Conservation (phyloP, 176 grass and related monocot genomes). For the Oryza officinalis region DNA sequence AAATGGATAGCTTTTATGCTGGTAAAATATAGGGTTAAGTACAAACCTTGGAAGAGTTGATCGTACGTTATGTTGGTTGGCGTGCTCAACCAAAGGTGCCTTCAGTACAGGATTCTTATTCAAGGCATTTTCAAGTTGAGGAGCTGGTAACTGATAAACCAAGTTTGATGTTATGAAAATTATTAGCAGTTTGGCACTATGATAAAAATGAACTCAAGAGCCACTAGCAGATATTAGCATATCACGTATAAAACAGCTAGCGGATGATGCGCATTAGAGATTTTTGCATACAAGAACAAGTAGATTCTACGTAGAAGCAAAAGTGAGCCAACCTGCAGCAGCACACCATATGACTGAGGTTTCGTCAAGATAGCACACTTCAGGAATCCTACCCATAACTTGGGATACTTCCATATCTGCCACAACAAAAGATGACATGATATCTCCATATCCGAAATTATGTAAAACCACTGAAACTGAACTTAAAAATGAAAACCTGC, state of each 20-base stretch:
- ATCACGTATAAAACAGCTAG: background rate
- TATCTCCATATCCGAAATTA: conserved; percentile 22
- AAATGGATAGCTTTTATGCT: background rate
- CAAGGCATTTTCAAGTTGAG: conserved; percentile 91
- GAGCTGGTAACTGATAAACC: conserved; percentile 76
- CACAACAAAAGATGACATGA: conserved; percentile 19
- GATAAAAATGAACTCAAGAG: background rate
- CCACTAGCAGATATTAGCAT: background rate
- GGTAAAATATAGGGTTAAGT: background rate
- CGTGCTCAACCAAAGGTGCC: conserved; percentile 81
- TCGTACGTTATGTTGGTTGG: conserved; percentile 73
- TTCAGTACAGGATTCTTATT: conserved; percentile 75
- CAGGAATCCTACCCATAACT: conserved; percentile 95
- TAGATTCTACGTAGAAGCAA: conserved; percentile 1
- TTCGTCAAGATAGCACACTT: conserved; percentile 88
- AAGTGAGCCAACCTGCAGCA: conserved; percentile 71
- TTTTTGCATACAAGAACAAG: conserved; percentile 29
- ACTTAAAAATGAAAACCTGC: conserved; percentile 52
- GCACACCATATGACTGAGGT: conserved; percentile 85
- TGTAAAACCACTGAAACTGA: background rate
- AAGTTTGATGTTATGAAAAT: conserved; percentile 9
- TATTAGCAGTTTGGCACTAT: background rate
- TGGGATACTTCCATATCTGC: conserved; percentile 99
- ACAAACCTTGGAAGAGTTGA: conserved; percentile 76
- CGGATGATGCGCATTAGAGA: background rate